Percentiles rank a stretch among this genome's conserved stretches.
Evolutionary conservation across 192 early-diverging fungal species (phyloP).

Genomic region (Lobosporangium transversale): DNA sequence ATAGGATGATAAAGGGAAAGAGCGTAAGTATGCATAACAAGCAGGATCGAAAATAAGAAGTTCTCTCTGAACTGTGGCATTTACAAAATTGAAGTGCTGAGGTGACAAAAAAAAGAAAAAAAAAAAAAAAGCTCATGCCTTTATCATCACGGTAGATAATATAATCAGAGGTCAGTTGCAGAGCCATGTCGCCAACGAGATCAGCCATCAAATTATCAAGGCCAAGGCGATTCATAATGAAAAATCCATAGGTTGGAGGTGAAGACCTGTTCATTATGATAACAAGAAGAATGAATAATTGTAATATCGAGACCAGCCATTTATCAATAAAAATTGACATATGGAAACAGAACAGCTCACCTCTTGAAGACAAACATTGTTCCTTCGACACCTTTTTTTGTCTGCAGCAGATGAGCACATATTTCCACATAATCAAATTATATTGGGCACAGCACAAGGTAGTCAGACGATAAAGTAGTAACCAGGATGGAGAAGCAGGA

Average conservation of each 20-base stretch:
- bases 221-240: slow-evolving; percentile 88
- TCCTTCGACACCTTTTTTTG: slow-evolving; percentile 90
- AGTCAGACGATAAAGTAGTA: too few species aligned
- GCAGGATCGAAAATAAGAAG: too few species aligned
- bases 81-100: too few species aligned
- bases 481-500: too few species aligned
- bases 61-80: too few species aligned
- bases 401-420: slow-evolving; percentile 60
- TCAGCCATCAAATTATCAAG: slow-evolving; percentile 82
- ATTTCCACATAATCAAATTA: too few species aligned
- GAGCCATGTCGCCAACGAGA: slow-evolving; percentile 75
- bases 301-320: neutral
- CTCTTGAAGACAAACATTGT: slow-evolving; percentile 90
- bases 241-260: slow-evolving; percentile 78
- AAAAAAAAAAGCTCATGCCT: too few species aligned
- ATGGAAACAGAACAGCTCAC: slow-evolving; percentile 27
- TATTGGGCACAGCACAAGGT: too few species aligned
- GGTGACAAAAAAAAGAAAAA: too few species aligned
- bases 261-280: slow-evolving; percentile 39
- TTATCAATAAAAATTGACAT: neutral
- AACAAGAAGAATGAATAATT: neutral
- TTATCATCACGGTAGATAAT: slow-evolving; percentile 83
- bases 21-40: neutral
- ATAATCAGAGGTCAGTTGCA: slow-evolving; percentile 85
- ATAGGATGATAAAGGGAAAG: neutral